These are phyloP conservation scores for Chlorella ohadii DNA, from an alignment of 139 green algal species.

Conservation along the genomic window DNA sequence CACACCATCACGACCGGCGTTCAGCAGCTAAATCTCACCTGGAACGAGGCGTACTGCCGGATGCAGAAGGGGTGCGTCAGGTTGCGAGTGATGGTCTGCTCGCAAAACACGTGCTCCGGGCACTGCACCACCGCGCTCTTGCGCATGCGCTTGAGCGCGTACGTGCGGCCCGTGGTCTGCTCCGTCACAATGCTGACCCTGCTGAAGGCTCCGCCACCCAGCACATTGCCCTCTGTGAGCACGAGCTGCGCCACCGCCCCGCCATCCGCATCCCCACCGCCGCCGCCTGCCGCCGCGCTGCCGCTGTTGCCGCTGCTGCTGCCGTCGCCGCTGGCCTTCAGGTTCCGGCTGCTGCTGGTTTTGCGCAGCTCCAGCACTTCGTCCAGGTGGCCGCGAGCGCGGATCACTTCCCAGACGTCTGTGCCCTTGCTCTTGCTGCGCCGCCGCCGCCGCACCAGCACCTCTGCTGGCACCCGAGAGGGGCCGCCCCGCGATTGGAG, in stretches of 20 bases:
- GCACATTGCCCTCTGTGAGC: conserved; percentile 82
- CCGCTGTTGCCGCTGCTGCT: neutral
- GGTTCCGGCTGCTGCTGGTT: conserved; percentile 10
- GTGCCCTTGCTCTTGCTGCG: conserved; percentile 49
- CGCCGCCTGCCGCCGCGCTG: neutral
- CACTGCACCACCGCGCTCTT: conserved; percentile 92
- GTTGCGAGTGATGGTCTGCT: conserved; percentile 95
- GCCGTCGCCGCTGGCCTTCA: neutral
- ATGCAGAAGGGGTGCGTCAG: conserved; percentile 95
- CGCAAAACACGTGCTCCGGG: conserved; percentile 95
- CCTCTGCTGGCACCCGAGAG: conserved; percentile 72
- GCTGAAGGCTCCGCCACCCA: conserved; percentile 91
- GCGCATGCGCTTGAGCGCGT: conserved; percentile 94
- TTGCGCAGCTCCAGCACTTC: conserved; percentile 84
- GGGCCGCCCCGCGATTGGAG: conserved; percentile 64
- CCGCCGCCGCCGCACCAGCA: conserved; percentile 78
- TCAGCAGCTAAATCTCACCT: no score
- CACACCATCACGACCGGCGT: no score
- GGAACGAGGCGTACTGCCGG: conserved; percentile 93
- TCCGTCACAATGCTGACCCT: conserved; percentile 71
- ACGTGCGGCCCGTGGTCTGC: conserved; percentile 70
- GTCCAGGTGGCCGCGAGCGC: conserved; percentile 85
- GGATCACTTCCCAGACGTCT: conserved; percentile 85
- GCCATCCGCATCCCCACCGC: neutral
- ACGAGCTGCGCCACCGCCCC: conserved; percentile 52